Percentiles rank a stretch among this genome's conserved stretches.
Conservation (phyloP, 139 green algal species). For the Chlamydomonas incerta region DNA sequence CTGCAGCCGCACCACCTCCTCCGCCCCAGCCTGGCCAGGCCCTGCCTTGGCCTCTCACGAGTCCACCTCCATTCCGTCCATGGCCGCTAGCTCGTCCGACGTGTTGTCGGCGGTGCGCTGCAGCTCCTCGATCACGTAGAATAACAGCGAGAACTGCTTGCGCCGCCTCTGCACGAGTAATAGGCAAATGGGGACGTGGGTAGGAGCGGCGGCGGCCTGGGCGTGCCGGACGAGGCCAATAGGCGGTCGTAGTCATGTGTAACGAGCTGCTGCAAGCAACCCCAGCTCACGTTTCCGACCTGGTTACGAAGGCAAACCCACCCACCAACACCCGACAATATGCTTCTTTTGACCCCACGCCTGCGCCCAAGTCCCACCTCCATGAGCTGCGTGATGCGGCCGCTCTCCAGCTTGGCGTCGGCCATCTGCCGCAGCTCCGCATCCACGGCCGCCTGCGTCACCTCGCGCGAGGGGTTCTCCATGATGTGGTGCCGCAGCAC, state of each 20-base stretch:
- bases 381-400: conserved; percentile 38
- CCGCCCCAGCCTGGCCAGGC: too few relatives aligned
- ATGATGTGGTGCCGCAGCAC: conserved; percentile 58
- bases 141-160: conserved; percentile 75
- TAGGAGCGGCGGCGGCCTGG: too few relatives aligned
- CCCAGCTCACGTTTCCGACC: too few relatives aligned
- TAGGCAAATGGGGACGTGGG: too few relatives aligned
- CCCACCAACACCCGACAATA: too few relatives aligned
- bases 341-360: too few relatives aligned
- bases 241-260: too few relatives aligned
- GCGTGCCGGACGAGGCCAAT: too few relatives aligned
- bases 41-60: neutral
- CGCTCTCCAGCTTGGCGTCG: conserved; percentile 38
- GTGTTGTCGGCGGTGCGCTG: conserved; percentile 44
- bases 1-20: too few relatives aligned
- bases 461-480: conserved; percentile 52
- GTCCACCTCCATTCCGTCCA: conserved; percentile 37
- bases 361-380: conserved; percentile 37
- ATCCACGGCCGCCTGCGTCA: conserved; percentile 60
- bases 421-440: conserved; percentile 38
- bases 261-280: too few relatives aligned
- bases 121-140: conserved; percentile 70
- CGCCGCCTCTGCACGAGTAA: conserved; percentile 49
- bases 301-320: too few relatives aligned
- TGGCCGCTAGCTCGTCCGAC: conserved; percentile 21